Evolutionary conservation across 495 filamentous ascomycete genomes (phyloP).

Genomic region (Rostrohypoxylon terebratum): DNA sequence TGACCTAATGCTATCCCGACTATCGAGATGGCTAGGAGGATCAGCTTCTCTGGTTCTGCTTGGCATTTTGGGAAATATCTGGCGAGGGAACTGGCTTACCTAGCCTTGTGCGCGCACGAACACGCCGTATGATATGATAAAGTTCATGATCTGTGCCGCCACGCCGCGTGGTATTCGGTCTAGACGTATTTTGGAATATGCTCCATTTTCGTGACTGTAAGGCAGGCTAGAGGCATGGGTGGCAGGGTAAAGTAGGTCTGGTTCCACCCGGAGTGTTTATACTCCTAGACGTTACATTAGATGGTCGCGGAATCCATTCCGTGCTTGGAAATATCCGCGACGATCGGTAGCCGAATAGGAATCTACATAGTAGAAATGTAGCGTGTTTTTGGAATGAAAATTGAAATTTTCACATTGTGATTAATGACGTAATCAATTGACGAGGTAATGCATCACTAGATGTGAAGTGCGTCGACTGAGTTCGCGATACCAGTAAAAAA

Average conservation of each 20-base stretch:
- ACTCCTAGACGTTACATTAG: slow-evolving; percentile 8
- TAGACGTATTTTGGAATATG: background rate
- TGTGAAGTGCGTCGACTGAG: too few relatives aligned
- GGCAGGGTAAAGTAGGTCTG: background rate
- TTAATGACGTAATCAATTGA: too few relatives aligned
- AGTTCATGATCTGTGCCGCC: background rate
- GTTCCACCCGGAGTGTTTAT: slow-evolving; percentile 10
- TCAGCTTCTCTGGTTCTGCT: slow-evolving; percentile 4
- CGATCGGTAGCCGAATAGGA: background rate
- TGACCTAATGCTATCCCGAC: background rate
- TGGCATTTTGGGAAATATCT: background rate
- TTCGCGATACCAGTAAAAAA: too few relatives aligned
- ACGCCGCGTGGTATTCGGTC: background rate
- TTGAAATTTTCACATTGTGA: too few relatives aligned
- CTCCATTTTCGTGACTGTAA: background rate
- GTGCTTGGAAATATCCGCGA: background rate
- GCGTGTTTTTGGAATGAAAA: background rate
- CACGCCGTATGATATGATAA: background rate
- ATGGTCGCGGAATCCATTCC: background rate
- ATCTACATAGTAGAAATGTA: background rate
- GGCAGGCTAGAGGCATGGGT: background rate
- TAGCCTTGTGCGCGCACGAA: background rate
- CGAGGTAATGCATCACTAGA: too few relatives aligned
- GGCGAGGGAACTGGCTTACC: background rate
- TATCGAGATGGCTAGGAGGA: background rate